Evolutionary conservation across 306 rosid species (phyloP).

Genomic region (Arachis stenosperma): DNA sequence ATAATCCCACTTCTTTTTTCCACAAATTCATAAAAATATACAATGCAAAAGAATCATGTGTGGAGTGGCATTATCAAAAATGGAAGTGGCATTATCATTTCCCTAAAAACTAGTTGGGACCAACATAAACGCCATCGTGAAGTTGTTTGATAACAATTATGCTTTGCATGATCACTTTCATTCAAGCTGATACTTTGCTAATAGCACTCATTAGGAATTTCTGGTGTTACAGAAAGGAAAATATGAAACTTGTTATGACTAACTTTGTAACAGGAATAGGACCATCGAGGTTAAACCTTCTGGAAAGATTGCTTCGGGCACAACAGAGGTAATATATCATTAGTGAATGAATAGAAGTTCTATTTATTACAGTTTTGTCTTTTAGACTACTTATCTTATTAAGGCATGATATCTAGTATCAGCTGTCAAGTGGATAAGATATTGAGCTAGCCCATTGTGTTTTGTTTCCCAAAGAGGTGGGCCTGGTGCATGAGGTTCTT

Average conservation of each 20-base stretch:
- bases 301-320: conserved; percentile 83
- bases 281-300: conserved; percentile 68
- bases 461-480: neutral
- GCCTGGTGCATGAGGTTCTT: no score
- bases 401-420: conserved; percentile 1
- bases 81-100: no score
- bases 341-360: conserved; percentile 21
- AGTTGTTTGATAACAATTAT: neutral
- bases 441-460: neutral
- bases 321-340: conserved; percentile 69
- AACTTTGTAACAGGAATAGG: conserved; percentile 74
- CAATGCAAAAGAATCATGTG: no score
- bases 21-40: no score
- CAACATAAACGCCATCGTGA: neutral
- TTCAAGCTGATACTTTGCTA: conserved; percentile 13
- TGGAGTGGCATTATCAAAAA: no score
- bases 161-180: conserved; percentile 19
- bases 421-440: neutral
- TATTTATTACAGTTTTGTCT: conserved; percentile 4
- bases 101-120: no score
- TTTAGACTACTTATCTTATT: conserved; percentile 5
- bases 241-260: conserved; percentile 37
- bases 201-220: conserved; percentile 6
- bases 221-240: conserved; percentile 7
- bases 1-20: no score